Percentiles rank a stretch among this genome's conserved stretches.
phyloP scores from a whole-genome alignment of 1,139 yeast genomes.

The Spathaspora sp. region DNA sequence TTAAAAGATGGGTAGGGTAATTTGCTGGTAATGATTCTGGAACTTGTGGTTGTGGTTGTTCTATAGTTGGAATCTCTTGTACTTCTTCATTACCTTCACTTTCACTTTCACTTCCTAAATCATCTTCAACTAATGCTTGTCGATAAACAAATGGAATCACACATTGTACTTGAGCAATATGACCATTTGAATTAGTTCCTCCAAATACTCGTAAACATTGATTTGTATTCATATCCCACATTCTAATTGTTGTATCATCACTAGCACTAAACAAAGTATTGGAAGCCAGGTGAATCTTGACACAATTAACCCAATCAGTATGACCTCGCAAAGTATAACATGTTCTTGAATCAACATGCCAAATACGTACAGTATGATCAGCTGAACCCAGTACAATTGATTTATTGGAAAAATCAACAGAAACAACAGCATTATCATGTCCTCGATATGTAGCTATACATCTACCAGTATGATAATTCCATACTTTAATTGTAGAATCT shows the following conservation, averaged over 20 bases:
- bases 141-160: slow-evolving; percentile 79
- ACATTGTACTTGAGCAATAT: slow-evolving; percentile 86
- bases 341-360: slow-evolving; percentile 94
- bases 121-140: slow-evolving; percentile 47
- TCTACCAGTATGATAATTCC: slow-evolving; percentile 94
- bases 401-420: slow-evolving; percentile 77
- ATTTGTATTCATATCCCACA: slow-evolving; percentile 90
- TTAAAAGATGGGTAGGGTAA: slow-evolving; percentile 76
- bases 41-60: neutral
- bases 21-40: slow-evolving; percentile 20
- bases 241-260: slow-evolving; percentile 87
- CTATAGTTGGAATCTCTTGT: slow-evolving; percentile 3
- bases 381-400: slow-evolving; percentile 92
- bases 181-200: slow-evolving; percentile 66
- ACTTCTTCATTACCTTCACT: slow-evolving; percentile 11
- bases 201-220: slow-evolving; percentile 78
- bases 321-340: slow-evolving; percentile 94
- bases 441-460: slow-evolving; percentile 93
- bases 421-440: slow-evolving; percentile 81
- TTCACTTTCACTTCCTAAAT: slow-evolving; percentile 28
- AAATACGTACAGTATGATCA: slow-evolving; percentile 85
- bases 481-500: slow-evolving; percentile 88
- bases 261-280: slow-evolving; percentile 82
- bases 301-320: slow-evolving; percentile 87
- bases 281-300: slow-evolving; percentile 78